Base-by-base conservation (phyloP, 2,329 filamentous ascomycete genomes). In the Aspergillus tamarii region DNA sequence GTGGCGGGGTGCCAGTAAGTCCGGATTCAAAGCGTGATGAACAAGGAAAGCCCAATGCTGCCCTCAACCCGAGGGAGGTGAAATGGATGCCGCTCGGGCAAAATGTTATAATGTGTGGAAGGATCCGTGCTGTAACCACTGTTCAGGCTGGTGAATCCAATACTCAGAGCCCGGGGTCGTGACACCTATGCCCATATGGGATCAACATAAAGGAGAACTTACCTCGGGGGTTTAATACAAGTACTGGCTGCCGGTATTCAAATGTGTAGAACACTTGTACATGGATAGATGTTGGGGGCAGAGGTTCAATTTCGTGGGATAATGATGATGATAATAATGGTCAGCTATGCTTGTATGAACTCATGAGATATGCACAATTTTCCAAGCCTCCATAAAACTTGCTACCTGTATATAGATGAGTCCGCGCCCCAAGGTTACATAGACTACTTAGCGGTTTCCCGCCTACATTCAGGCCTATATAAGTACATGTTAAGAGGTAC, bases 71-170 rank as follows among this genome's bases (percentile, higher is more conserved):
- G 54, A 83, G 79, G 53, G 83, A 89, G 60, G 88, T 92, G 12
- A 84, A 81, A 63, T 96, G 93, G 93, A 84, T 88, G 59, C 91
- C 91, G 39, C 84, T 96, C 64, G 93, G 92, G 3, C 88, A 92
- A 63, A 93, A 97, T 77, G 88, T 93, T 30, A 91, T 97, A 1
- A 83, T 96, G 66, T 95, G 91, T 74, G 93, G 92, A 28, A 86
- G 82, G 62, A 80, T 90, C 43, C 71, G 76, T 30, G 39, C 57
- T 30, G 21, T 21, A 39, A 34, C 32, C 32, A 34, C 32, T 34
- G 46, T 23, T n/a, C 9, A 30, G 58, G 14, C 61, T 36, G 53
- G 62, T 46, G 52, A 54, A 21, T 61, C 46, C 10, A 64, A 53
- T 36, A 34, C 61, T 43, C 50, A n/a, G n/a, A 56, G 45, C 30